phyloP scores from a whole-genome alignment of 257 asterid genomes.

The Capsicum chinense region DNA sequence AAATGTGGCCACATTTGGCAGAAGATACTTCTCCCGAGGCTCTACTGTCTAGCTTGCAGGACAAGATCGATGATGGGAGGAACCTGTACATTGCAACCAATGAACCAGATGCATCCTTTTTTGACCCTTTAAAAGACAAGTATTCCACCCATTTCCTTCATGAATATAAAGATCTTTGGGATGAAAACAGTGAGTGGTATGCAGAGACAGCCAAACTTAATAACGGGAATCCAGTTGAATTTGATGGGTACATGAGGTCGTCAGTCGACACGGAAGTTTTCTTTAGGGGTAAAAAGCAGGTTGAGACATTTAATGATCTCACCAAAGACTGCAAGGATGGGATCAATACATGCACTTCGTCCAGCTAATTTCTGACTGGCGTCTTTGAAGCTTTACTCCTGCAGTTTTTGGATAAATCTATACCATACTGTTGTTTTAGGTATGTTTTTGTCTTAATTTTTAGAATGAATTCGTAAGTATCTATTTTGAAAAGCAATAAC shows the following conservation, averaged over 20 bases:
- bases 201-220: slow-evolving; percentile 66
- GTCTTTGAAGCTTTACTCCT: slow-evolving; percentile 24
- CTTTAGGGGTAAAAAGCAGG: slow-evolving; percentile 68
- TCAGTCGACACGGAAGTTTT: slow-evolving; percentile 82
- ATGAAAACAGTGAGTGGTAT: slow-evolving; percentile 71
- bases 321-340: slow-evolving; percentile 87
- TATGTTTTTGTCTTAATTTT: slow-evolving; percentile 20
- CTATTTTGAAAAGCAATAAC: slow-evolving; percentile 17
- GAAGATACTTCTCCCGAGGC: slow-evolving; percentile 65
- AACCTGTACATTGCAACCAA: slow-evolving; percentile 66
- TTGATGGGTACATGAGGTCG: slow-evolving; percentile 83
- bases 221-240: slow-evolving; percentile 68
- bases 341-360: slow-evolving; percentile 57
- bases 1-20: slow-evolving; percentile 73
- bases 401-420: slow-evolving; percentile 17
- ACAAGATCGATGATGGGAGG: slow-evolving; percentile 62
- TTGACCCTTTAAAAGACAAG: slow-evolving; percentile 72
- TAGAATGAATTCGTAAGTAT: background rate
- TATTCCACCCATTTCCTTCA: slow-evolving; percentile 75
- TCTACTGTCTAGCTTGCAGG: slow-evolving; percentile 50
- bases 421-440: slow-evolving; percentile 18
- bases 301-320: slow-evolving; percentile 85
- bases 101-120: slow-evolving; percentile 53
- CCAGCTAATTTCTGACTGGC: slow-evolving; percentile 43
- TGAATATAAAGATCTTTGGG: slow-evolving; percentile 79